phyloP scores from a whole-genome alignment of 768 basidiomycete genomes.

The Lentinula raphanica region DNA sequence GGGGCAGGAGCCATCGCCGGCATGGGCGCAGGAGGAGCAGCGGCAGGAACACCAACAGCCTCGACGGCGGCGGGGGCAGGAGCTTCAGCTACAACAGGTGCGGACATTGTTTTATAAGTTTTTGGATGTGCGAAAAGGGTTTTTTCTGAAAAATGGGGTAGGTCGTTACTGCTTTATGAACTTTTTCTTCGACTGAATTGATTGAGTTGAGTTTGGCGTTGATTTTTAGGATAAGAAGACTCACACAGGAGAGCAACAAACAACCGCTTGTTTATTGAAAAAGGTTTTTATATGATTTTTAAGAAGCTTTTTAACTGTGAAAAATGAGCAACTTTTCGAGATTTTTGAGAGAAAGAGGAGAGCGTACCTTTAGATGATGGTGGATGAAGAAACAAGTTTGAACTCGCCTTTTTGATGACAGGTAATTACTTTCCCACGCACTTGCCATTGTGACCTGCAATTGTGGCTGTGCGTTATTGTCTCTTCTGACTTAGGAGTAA shows the following conservation, averaged over 20 bases:
- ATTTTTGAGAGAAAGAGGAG: conserved; percentile 14
- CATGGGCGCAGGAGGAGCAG: conserved; percentile 24
- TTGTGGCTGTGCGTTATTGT: neutral
- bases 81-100: conserved; percentile 49
- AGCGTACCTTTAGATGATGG: conserved; percentile 65
- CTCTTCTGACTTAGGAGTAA: neutral
- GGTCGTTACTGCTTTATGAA: conserved; percentile 93
- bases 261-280: conserved; percentile 67
- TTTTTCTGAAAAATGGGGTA: conserved; percentile 27
- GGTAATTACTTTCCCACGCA: neutral
- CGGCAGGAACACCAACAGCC: conserved; percentile 38
- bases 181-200: conserved; percentile 64
- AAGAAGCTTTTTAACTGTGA: conserved; percentile 56
- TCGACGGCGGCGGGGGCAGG: conserved; percentile 44
- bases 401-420: neutral
- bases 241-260: conserved; percentile 69
- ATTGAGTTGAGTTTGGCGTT: conserved; percentile 11
- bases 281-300: conserved; percentile 69
- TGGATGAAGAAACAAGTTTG: conserved; percentile 46
- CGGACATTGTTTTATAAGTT: conserved; percentile 42
- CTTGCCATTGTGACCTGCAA: neutral
- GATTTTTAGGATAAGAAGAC: conserved; percentile 21
- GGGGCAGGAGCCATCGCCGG: conserved; percentile 33
- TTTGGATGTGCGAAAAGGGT: conserved; percentile 16
- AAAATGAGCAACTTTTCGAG: conserved; percentile 13